Conservation (phyloP, 352 stramenopile genomes). For the Globisporangium emineosum region DNA sequence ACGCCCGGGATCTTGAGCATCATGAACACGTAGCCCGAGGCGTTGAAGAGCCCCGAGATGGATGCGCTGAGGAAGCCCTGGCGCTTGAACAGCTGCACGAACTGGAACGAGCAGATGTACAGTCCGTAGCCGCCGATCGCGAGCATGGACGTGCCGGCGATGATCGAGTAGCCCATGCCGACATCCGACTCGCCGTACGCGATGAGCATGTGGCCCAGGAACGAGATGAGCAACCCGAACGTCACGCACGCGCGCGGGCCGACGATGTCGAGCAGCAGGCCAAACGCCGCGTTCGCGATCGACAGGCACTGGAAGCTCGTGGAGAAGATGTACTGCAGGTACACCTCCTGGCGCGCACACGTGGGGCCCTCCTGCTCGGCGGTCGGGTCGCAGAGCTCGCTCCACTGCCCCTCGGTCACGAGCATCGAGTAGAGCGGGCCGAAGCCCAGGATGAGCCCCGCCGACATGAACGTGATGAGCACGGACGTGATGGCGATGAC, state of each 20-base stretch:
- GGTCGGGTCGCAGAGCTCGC: slow-evolving; percentile 31
- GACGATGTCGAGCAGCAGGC: slow-evolving; percentile 44
- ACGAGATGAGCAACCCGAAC: slow-evolving; percentile 35
- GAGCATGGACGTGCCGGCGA: slow-evolving; percentile 35
- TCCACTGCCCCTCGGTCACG: slow-evolving; percentile 40
- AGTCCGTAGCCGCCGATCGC: slow-evolving; percentile 38
- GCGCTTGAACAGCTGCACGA: slow-evolving; percentile 44
- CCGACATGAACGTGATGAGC: slow-evolving; percentile 34
- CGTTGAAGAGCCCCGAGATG: slow-evolving; percentile 52
- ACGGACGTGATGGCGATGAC: slow-evolving; percentile 25
- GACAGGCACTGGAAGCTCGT: slow-evolving; percentile 46
- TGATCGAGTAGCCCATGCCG: slow-evolving; percentile 9
- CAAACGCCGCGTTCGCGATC: slow-evolving; percentile 44
- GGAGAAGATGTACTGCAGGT: slow-evolving; percentile 53
- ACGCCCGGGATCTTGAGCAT: slow-evolving; percentile 38
- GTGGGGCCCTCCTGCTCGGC: slow-evolving; percentile 22
- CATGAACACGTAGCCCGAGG: slow-evolving; percentile 50
- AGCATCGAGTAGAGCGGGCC: slow-evolving; percentile 49
- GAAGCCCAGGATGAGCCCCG: slow-evolving; percentile 47
- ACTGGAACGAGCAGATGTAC: slow-evolving; percentile 50
- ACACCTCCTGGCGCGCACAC: slow-evolving; percentile 41
- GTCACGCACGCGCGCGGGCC: slow-evolving; percentile 33
- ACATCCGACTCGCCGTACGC: slow-evolving; percentile 33
- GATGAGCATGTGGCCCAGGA: slow-evolving; percentile 41
- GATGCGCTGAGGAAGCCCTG: slow-evolving; percentile 38